Evolutionary conservation across 768 basidiomycete species (phyloP).

Genomic region (Suillus spraguei): DNA sequence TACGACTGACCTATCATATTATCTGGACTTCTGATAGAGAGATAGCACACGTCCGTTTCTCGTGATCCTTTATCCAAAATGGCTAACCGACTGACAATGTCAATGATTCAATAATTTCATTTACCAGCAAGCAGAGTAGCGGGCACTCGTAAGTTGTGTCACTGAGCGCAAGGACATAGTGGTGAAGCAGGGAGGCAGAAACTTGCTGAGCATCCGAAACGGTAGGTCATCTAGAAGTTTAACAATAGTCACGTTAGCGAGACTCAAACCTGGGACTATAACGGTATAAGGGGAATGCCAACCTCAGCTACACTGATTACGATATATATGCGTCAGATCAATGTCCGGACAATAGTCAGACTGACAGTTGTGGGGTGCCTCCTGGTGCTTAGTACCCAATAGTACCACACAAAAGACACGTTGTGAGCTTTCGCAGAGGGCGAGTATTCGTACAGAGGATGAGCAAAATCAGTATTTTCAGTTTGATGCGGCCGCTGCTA

Average conservation of each 20-base stretch:
- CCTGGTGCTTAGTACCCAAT: not conserved
- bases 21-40: not conserved
- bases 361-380: not conserved
- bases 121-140: not conserved
- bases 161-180: not conserved
- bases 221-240: not conserved
- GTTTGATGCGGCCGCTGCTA: no score
- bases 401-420: not conserved
- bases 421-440: not conserved
- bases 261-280: not conserved
- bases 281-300: not conserved
- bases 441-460: not conserved
- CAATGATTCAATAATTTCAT: no score
- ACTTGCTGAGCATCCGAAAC: not conserved
- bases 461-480: no score
- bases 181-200: not conserved
- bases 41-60: not conserved
- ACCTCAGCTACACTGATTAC: not conserved
- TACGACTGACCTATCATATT: not conserved
- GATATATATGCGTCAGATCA: not conserved
- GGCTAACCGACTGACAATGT: not conserved
- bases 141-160: not conserved
- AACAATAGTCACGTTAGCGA: not conserved
- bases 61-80: not conserved
- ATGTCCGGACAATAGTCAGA: not conserved